Base-by-base conservation (phyloP, 1,284 basidiomycete genomes). In the Marasmius tenuissimus region DNA sequence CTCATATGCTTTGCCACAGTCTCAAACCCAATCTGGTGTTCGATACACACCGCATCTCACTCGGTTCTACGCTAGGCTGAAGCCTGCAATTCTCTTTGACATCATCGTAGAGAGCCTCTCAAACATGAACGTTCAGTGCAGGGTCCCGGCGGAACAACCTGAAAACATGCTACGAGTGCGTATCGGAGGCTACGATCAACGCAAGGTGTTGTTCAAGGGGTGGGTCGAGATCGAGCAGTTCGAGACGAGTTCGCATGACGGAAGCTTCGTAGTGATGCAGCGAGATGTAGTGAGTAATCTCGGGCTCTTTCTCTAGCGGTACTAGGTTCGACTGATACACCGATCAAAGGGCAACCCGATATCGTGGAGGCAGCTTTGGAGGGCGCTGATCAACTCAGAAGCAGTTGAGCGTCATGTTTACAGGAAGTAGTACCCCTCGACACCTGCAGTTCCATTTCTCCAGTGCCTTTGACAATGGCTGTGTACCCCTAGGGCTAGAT, bases 281-380 rank as follows among this genome's bases (percentile, higher is more conserved):
- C 76, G 88, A 61, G 87, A 90, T 67, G 78, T 81, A 74, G 87
- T 87, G 64, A 27, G 82, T 76, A 57, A 11, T 51, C 14, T 64
- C 59, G 10, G 61, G 40, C 27, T 27, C 49, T 38, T 58, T 53
- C 14, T 52, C 16, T 9, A 51, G 39, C 50, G 37, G 8, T 12
- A 34, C n/a, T 59, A 12, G 38, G n/a, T 37, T 16, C 27, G 62
- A 64, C 8, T 49, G 56, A 42, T 39, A 37, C 18, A n/a, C 61
- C 47, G 38, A 50, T 50, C 33, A 22, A 8, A 90, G 88, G 89
- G 89, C 1, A 89, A 84, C 68, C 89, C 89, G 33, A 85, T 92
- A 53, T 88, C 86, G 39, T 92, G 89, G 89, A 76, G 89, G 54
- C 79, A 84, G 71, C 75, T 91, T 45, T 92, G 89, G 88, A 90